Percentiles rank a stretch among this genome's conserved stretches.
phyloP scores from a whole-genome alignment of 495 filamentous ascomycete species.

The Viridothelium virens region DNA sequence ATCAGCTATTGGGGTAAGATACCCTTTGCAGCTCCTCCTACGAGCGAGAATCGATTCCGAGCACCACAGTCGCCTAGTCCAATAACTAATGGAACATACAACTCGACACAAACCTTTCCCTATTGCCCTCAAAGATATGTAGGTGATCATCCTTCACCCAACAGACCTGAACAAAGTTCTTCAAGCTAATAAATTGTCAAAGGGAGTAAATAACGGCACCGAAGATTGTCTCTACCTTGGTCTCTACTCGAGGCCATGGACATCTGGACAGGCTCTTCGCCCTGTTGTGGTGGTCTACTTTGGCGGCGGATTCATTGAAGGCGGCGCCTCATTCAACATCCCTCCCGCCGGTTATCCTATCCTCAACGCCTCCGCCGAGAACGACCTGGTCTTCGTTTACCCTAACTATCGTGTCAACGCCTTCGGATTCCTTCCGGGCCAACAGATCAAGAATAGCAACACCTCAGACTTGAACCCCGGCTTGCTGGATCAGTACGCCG shows the following conservation, averaged over 20 bases:
- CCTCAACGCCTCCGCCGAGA: conserved; percentile 41
- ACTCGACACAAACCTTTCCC: conserved; percentile 50
- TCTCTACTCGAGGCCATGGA: conserved; percentile 52
- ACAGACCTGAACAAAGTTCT: background rate
- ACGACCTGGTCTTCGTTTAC: conserved; percentile 48
- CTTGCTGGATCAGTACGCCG: conserved; percentile 30
- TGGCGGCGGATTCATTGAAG: conserved; percentile 56
- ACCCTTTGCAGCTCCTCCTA: conserved; percentile 52
- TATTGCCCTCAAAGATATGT: conserved; percentile 51
- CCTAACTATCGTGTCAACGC: conserved; percentile 51
- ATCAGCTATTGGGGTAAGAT: conserved; percentile 50
- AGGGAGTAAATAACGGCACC: conserved; percentile 42
- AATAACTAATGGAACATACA: conserved; percentile 43
- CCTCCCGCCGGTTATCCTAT: conserved; percentile 52
- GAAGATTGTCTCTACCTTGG: conserved; percentile 58
- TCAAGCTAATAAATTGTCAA: background rate
- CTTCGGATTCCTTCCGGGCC: conserved; percentile 51
- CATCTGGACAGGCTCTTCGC: conserved; percentile 31
- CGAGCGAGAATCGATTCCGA: conserved; percentile 49
- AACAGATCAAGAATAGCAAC: conserved; percentile 41
- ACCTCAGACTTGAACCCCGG: conserved; percentile 38
- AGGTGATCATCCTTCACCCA: conserved; percentile 13
- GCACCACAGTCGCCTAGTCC: conserved; percentile 46
- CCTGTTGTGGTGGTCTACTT: conserved; percentile 56
- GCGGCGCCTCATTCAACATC: conserved; percentile 45